Percentiles rank a stretch among this genome's conserved stretches.
Evolutionary conservation across 768 basidiomycete genomes (phyloP).

Genomic region (Pleurotus salmoneostramineus): DNA sequence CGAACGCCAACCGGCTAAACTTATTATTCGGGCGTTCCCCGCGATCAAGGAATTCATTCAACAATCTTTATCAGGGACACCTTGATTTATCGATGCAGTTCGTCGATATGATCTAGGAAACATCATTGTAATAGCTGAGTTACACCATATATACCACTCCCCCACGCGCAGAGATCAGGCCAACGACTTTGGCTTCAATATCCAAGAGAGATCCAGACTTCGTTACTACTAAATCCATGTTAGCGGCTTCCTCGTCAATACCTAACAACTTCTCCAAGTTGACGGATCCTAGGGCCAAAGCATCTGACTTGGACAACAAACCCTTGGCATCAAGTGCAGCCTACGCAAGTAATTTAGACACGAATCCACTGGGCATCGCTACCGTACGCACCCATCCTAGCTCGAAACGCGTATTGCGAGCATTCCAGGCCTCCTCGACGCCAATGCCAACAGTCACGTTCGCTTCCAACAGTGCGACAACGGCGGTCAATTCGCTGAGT

Average conservation of each 20-base stretch:
- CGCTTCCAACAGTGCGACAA: slow-evolving; percentile 51
- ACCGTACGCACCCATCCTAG: slow-evolving; percentile 60
- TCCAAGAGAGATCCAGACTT: slow-evolving; percentile 31
- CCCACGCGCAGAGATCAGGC: slow-evolving; percentile 27
- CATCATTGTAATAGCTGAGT: neutral
- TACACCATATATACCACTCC: slow-evolving; percentile 20
- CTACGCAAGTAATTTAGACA: slow-evolving; percentile 9
- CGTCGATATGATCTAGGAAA: neutral
- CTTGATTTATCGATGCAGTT: neutral
- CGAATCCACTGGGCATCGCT: too few relatives aligned
- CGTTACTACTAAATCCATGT: slow-evolving; percentile 36
- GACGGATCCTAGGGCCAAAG: slow-evolving; percentile 33
- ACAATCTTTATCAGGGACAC: slow-evolving; percentile 19
- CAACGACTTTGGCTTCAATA: slow-evolving; percentile 36
- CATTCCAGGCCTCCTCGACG: slow-evolving; percentile 47
- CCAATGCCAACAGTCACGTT: slow-evolving; percentile 72
- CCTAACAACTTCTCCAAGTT: slow-evolving; percentile 43
- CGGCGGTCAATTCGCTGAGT: slow-evolving; percentile 44
- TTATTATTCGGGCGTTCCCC: slow-evolving; percentile 66
- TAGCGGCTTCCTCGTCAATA: slow-evolving; percentile 17
- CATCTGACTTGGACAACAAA: slow-evolving; percentile 25
- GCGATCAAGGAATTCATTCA: slow-evolving; percentile 57
- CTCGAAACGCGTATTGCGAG: slow-evolving; percentile 72
- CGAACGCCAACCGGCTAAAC: slow-evolving; percentile 69
- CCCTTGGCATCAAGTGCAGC: slow-evolving; percentile 26